Conservation (phyloP, 2,329 filamentous ascomycete species). For the Ascochyta lentis region DNA sequence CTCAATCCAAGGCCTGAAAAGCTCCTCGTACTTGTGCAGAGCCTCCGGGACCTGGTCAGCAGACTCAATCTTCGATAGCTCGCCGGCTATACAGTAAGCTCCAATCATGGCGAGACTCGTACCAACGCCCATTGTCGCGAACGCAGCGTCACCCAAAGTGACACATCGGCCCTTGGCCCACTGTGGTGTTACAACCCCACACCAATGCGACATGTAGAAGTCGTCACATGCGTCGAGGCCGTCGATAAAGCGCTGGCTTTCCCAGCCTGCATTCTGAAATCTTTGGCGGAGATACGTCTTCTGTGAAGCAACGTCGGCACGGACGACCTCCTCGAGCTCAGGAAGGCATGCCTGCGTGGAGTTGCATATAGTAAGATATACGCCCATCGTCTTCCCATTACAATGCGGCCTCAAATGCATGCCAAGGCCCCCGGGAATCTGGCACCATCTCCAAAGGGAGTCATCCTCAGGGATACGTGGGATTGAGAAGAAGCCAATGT, state of each 20-base stretch:
- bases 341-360: constrained; percentile 18
- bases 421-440: constrained; percentile 27
- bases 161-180: constrained; percentile 59
- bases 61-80: constrained; percentile 36
- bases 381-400: constrained; percentile 32
- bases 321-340: constrained; percentile 23
- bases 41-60: constrained; percentile 28
- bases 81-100: constrained; percentile 50
- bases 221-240: constrained; percentile 51
- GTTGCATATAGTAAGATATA: constrained; percentile 35
- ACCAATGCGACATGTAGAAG: constrained; percentile 57
- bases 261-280: constrained; percentile 55
- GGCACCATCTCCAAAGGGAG: constrained; percentile 35
- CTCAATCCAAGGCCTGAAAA: constrained; percentile 25
- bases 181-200: constrained; percentile 53
- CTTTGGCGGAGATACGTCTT: constrained; percentile 48
- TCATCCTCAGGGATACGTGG: constrained; percentile 29
- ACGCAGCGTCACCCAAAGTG: constrained; percentile 62
- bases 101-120: constrained; percentile 48
- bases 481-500: constrained; percentile 43
- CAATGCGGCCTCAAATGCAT: constrained; percentile 39
- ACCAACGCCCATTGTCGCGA: constrained; percentile 41
- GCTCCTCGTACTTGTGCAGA: constrained; percentile 30
- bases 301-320: constrained; percentile 48
- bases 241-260: constrained; percentile 52